These are phyloP conservation scores for Rhizoclosmatium globosum DNA, from an alignment of 192 early-diverging fungal genomes.

Conservation along the genomic window DNA sequence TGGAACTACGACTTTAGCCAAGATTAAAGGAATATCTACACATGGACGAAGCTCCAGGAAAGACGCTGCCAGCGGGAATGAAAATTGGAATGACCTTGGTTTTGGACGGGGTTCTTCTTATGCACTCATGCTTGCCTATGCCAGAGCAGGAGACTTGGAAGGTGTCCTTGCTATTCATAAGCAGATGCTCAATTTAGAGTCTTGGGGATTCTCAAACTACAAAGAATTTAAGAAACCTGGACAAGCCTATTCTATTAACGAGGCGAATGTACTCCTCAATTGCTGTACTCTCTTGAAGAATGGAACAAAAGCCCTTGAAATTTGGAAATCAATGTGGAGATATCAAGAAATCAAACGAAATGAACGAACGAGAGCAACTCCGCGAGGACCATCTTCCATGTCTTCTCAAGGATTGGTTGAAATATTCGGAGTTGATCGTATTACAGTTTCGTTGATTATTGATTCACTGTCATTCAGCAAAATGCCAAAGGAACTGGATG, in stretches of 20 bases:
- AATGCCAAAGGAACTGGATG: conserved; percentile 1
- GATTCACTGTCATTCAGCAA: conserved; percentile 22
- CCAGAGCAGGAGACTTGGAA: conserved; percentile 4
- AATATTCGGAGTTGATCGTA: conserved; percentile 32
- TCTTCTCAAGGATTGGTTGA: conserved; percentile 18
- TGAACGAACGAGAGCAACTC: neutral
- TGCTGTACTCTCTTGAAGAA: conserved; percentile 18
- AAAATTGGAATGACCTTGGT: neutral
- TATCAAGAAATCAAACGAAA: neutral
- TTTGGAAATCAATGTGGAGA: conserved; percentile 24
- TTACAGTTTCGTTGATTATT: conserved; percentile 29
- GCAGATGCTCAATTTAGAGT: conserved; percentile 25
- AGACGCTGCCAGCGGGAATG: neutral
- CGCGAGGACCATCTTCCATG: conserved; percentile 12
- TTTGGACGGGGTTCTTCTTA: conserved; percentile 31
- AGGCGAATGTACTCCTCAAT: conserved; percentile 31
- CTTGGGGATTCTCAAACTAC: conserved; percentile 2
- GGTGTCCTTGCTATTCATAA: conserved; percentile 12
- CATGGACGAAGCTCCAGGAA: neutral
- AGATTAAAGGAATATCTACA: neutral
- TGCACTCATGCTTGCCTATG: conserved; percentile 35
- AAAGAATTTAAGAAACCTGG: neutral
- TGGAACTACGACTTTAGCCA: conserved; percentile 12
- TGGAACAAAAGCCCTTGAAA: conserved; percentile 4
- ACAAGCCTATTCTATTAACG: conserved; percentile 10